Percentiles rank a stretch among this genome's conserved stretches.
Conservation (phyloP, 106 monocot species). For the Allium cepa region DNA sequence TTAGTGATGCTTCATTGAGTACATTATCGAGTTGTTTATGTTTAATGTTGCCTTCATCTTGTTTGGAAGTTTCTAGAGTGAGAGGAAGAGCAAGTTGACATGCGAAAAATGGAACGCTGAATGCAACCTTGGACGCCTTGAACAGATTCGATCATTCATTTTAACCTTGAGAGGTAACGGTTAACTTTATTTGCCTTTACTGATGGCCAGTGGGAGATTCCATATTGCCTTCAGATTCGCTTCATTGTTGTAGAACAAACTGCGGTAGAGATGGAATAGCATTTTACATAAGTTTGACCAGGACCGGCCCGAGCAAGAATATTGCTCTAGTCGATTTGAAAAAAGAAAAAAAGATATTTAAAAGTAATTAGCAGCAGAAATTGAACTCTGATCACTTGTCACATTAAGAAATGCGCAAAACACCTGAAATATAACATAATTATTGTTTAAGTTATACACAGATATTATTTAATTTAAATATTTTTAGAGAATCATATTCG, state of each 20-base stretch:
- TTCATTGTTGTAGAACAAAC: slow-evolving; percentile 79
- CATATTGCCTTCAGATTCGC: slow-evolving; percentile 67
- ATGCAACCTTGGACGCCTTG: slow-evolving; percentile 37
- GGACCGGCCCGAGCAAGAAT: no score
- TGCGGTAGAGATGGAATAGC: slow-evolving; percentile 19
- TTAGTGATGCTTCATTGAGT: slow-evolving; percentile 12
- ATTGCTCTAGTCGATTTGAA: no score
- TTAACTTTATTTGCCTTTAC: slow-evolving; percentile 72
- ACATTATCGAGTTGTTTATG: background rate
- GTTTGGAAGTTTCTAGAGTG: slow-evolving; percentile 18
- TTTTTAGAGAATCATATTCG: no score
- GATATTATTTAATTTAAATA: no score
- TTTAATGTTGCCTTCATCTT: slow-evolving; percentile 1
- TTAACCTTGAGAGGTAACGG: slow-evolving; percentile 51
- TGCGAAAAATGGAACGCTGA: slow-evolving; percentile 38
- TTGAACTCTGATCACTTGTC: no score
- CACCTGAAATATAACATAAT: no score
- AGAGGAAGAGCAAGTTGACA: slow-evolving; percentile 26
- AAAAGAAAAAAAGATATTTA: no score
- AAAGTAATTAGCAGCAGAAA: no score
- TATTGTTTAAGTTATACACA: no score
- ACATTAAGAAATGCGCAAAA: no score
- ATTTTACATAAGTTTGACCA: no score
- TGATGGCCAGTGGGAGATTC: slow-evolving; percentile 65
- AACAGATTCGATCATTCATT: slow-evolving; percentile 59